Conservation (phyloP, 805 yeast species). For the Sugiyamaella boreocaroliniensis region DNA sequence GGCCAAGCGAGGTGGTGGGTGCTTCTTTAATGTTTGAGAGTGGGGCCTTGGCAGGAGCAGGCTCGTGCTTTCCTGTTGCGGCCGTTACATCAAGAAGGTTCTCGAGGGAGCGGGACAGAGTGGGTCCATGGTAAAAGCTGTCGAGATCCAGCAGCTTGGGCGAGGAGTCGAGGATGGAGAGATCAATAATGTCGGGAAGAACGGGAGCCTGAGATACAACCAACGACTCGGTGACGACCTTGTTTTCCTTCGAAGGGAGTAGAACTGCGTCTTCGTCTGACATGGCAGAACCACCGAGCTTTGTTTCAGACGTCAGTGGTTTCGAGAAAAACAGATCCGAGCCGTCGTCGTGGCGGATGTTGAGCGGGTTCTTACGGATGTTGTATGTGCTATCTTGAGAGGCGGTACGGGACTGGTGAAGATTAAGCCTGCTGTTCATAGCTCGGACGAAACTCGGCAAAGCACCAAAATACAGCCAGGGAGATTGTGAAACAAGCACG, state of each 20-base stretch:
- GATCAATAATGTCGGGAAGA: not conserved
- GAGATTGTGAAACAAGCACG: not conserved
- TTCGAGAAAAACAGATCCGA: slow-evolving; percentile 24
- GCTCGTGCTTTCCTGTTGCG: not conserved
- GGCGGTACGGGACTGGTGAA: slow-evolving; percentile 12
- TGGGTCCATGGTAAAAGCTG: not conserved
- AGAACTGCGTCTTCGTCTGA: not conserved
- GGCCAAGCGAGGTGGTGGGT: slow-evolving; percentile 9
- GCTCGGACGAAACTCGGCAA: not conserved
- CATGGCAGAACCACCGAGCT: not conserved
- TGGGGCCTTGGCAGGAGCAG: not conserved
- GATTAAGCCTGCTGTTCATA: not conserved
- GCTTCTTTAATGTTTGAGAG: not conserved
- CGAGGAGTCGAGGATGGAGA: not conserved
- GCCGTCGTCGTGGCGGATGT: slow-evolving; percentile 30
- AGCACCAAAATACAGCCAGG: not conserved
- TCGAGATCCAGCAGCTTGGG: not conserved
- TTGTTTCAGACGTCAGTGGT: not conserved
- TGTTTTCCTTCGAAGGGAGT: not conserved
- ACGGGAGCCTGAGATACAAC: not conserved
- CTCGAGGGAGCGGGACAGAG: not conserved
- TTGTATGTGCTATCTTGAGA: slow-evolving; percentile 21
- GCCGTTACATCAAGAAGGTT: not conserved
- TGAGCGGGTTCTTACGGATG: slow-evolving; percentile 31
- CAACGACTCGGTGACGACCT: not conserved